A percentile compares a stretch with the other conserved stretches of the same genome.
phyloP scores from a whole-genome alignment of 352 stramenopile species.

The Peronosclerospora sorghi region DNA sequence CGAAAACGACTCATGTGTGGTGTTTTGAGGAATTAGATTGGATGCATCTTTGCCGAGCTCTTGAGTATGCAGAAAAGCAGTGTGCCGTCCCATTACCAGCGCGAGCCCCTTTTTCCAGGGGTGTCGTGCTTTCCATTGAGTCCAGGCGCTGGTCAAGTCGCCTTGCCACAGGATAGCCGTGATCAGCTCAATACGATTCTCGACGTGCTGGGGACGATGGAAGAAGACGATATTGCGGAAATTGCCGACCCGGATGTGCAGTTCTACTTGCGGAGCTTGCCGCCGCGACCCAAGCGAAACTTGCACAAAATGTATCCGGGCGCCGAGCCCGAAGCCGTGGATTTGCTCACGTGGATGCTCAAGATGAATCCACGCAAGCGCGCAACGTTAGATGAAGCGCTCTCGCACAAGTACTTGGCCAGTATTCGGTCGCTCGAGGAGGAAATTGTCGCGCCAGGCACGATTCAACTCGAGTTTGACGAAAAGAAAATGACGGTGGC shows the following conservation, averaged over 20 bases:
- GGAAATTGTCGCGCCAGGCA: conserved; percentile 72
- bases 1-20: too few species aligned
- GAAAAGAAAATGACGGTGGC: conserved; percentile 74
- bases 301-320: conserved; percentile 79
- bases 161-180: conserved; percentile 70
- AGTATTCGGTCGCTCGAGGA: conserved; percentile 80
- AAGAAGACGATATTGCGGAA: conserved; percentile 74
- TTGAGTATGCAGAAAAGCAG: conserved; percentile 95
- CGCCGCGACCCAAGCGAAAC: conserved; percentile 53
- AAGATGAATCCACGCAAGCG: conserved; percentile 81
- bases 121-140: conserved; percentile 86
- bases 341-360: conserved; percentile 73
- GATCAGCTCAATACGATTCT: conserved; percentile 84
- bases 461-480: conserved; percentile 80
- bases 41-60: conserved; percentile 92
- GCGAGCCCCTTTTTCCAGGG: conserved; percentile 90
- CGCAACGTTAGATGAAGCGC: conserved; percentile 64
- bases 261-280: conserved; percentile 68
- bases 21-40: conserved; percentile 42
- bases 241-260: conserved; percentile 78
- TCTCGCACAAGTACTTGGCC: conserved; percentile 77
- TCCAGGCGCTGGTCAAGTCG: conserved; percentile 59
- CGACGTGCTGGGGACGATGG: conserved; percentile 82
- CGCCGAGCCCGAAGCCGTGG: conserved; percentile 69
- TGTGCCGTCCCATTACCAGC: conserved; percentile 90